Evolutionary conservation across 495 filamentous ascomycete genomes (phyloP), one percentile per base, ranked within the genome.

Genomic region (Trichocladium antarcticum): DNA sequence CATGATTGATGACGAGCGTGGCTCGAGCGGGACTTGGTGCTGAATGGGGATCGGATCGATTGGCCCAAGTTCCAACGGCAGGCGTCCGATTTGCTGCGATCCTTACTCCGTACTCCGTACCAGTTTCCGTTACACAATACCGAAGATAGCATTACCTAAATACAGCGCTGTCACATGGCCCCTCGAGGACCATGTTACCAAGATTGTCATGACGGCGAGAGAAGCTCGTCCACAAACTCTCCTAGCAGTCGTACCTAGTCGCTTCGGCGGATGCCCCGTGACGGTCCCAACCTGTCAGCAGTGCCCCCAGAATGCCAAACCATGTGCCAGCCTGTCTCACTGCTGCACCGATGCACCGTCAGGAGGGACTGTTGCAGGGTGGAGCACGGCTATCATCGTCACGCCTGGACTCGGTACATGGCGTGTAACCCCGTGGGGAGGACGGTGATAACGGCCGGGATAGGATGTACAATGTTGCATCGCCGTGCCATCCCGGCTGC

Each of bases 291-390:
- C 15, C 35, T 38, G 21, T 17, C 32, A 35, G 44, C 42, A 22
- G 14, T 14, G 37, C 20, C 39, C 12, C 29, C 38, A 53, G 35
- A 16, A 15, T 28, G 50, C 29, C 49, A 43, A 50, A 57, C 54
- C 57, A 59, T 57, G 57, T 57, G 57, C 47, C 47, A 12, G 28
- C 45, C 17, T 59, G 57, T 59, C 57, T 57, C 50, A 59, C 52
- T 36, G 19, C 21, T 15, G 31, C 27, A 21, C n/a, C 21, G 5
- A 32, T 10, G 5, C 5, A 19, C 5, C 5, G 37, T 34, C 45
- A 47, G 22, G 37, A 41, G 37, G 46, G 46, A 37, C 35, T 24
- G 37, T 5, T 15, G 4, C 22, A 24, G 21, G 22, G 46, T 31
- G 46, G 46, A 37, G 46, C 37, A 38, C 7, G 4, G 3, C 36